Conservation (phyloP, 2,329 filamentous ascomycete species). For the Botrytis sinoallii region DNA sequence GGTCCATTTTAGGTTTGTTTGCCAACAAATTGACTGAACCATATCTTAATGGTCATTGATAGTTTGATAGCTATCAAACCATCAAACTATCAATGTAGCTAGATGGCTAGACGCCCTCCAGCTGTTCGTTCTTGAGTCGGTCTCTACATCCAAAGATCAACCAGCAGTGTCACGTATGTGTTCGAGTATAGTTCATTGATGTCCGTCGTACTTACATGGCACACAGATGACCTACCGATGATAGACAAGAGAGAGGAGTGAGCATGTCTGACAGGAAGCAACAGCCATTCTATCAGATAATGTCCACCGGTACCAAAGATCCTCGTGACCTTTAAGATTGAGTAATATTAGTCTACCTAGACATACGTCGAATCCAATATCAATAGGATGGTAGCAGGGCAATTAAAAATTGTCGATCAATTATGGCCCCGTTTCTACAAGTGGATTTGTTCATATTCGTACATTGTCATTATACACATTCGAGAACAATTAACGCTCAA, state of each 20-base stretch:
- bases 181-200: background rate
- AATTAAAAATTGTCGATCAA: constrained; percentile 4
- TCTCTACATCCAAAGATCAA: background rate
- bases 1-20: constrained; percentile 2
- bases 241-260: background rate
- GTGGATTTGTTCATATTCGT: background rate
- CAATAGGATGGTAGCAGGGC: background rate
- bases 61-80: background rate
- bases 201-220: too few relatives aligned
- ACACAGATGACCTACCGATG: background rate
- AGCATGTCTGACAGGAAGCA: background rate
- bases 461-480: constrained; percentile 4
- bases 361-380: background rate
- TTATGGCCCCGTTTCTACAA: background rate
- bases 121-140: background rate
- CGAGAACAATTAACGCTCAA: constrained; percentile 17
- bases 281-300: background rate
- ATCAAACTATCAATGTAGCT: background rate
- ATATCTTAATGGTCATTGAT: background rate
- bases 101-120: background rate
- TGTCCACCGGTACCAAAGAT: background rate
- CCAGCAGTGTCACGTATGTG: background rate
- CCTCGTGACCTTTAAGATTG: background rate
- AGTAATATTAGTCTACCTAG: background rate
- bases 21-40: constrained; percentile 3